These are phyloP conservation scores for Pyronema omphalodes DNA, from an alignment of 495 filamentous ascomycete genomes.

Conservation along the genomic window DNA sequence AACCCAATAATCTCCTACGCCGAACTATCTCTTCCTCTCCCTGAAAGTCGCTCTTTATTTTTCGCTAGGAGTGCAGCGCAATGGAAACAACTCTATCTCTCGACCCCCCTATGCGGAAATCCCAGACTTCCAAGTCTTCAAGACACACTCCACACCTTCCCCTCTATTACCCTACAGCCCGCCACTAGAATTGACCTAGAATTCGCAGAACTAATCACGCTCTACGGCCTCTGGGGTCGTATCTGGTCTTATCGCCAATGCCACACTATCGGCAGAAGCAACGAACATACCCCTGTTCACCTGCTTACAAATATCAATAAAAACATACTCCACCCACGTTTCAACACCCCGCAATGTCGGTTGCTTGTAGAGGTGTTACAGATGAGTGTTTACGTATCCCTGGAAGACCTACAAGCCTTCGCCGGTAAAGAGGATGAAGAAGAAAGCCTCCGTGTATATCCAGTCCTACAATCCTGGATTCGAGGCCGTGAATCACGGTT, in stretches of 20 bases:
- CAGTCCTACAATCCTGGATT: slow-evolving; percentile 37
- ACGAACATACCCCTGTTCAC: slow-evolving; percentile 30
- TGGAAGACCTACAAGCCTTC: slow-evolving; percentile 47
- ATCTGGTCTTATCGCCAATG: slow-evolving; percentile 43
- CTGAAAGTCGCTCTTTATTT: slow-evolving; percentile 37
- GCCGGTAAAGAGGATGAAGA: slow-evolving; percentile 44
- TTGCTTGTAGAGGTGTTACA: slow-evolving; percentile 37
- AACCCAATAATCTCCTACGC: slow-evolving; percentile 44
- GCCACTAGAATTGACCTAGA: slow-evolving; percentile 30
- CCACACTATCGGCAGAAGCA: slow-evolving; percentile 29
- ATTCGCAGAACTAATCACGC: slow-evolving; percentile 32
- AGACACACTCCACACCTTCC: slow-evolving; percentile 3
- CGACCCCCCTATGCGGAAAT: background rate
- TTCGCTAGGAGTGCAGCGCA: slow-evolving; percentile 34
- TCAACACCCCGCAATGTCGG: slow-evolving; percentile 23
- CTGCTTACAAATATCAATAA: slow-evolving; percentile 35
- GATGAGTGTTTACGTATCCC: slow-evolving; percentile 41
- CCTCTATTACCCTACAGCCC: background rate
- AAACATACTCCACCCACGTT: background rate
- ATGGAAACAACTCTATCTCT: slow-evolving; percentile 38
- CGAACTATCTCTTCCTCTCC: slow-evolving; percentile 42
- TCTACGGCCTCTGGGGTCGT: slow-evolving; percentile 40
- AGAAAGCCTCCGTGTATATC: slow-evolving; percentile 36
- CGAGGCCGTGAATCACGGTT: slow-evolving; percentile 32
- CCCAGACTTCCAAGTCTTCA: background rate